These are phyloP conservation scores for Irpex sp. DNA, from an alignment of 1,284 basidiomycete species.

Conservation along the genomic window DNA sequence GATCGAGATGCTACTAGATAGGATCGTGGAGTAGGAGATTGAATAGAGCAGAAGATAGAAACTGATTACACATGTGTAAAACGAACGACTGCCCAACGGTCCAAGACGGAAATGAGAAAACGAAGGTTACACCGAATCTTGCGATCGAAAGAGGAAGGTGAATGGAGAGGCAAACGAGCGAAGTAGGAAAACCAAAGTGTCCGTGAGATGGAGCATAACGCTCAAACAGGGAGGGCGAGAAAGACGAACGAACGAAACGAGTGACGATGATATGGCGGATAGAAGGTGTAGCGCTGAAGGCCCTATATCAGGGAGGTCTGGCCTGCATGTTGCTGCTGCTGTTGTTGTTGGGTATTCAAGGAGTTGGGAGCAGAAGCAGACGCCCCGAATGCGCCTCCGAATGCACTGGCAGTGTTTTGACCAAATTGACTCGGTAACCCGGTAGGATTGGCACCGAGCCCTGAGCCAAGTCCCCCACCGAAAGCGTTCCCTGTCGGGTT, in stretches of 20 bases:
- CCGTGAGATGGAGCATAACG: background rate
- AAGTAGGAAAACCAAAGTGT: background rate
- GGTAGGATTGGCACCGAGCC: background rate
- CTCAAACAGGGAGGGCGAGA: background rate
- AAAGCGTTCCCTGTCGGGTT: slow-evolving; percentile 3
- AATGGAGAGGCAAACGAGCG: background rate
- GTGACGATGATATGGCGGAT: background rate
- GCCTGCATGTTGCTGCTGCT: slow-evolving; percentile 5
- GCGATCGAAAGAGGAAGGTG: background rate
- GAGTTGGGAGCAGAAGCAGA: background rate
- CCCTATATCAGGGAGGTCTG: slow-evolving; percentile 3
- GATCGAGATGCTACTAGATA: background rate
- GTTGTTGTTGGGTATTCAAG: slow-evolving; percentile 1
- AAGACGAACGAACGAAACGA: background rate
- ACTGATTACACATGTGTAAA: background rate
- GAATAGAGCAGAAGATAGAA: background rate
- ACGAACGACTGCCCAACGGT: background rate
- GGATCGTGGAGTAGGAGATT: background rate
- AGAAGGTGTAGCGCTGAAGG: background rate
- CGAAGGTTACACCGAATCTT: background rate
- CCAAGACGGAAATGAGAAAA: background rate
- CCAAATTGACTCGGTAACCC: slow-evolving; percentile 4
- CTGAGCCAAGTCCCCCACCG: background rate
- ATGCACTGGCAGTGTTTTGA: background rate
- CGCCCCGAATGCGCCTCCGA: background rate